Evolutionary conservation across 2,329 filamentous ascomycete genomes (phyloP).

Genomic region (Emergomyces pasteurianus): DNA sequence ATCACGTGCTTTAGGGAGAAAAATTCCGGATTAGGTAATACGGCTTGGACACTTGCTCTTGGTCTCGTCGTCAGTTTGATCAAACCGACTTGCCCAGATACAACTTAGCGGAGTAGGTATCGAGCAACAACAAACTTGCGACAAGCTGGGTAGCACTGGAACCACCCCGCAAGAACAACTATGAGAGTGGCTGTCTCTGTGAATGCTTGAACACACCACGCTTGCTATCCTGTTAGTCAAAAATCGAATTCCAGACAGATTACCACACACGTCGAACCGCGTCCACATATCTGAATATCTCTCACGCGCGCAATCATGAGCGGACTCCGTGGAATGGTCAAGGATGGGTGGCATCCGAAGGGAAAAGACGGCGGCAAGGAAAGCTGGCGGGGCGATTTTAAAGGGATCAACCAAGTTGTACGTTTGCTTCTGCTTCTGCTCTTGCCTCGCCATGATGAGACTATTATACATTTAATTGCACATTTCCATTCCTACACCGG

Average conservation of each 20-base stretch:
- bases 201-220: neutral
- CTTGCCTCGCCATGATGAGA: neutral
- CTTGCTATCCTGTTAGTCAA: neutral
- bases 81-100: too few relatives aligned
- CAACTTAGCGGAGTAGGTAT: too few relatives aligned
- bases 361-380: conserved; percentile 41
- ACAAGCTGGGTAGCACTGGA: neutral
- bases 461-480: neutral
- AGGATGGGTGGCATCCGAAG: conserved; percentile 45
- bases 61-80: neutral
- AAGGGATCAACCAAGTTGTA: conserved; percentile 46
- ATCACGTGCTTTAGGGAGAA: too few relatives aligned
- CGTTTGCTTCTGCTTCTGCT: conserved; percentile 13
- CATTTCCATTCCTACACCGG: too few relatives aligned
- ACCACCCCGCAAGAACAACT: neutral
- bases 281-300: too few relatives aligned
- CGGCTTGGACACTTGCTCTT: neutral
- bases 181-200: neutral
- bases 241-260: neutral
- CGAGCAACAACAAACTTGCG: too few relatives aligned
- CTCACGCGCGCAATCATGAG: conserved; percentile 27
- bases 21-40: neutral
- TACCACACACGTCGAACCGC: neutral
- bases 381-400: conserved; percentile 45
- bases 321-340: conserved; percentile 36